Conservation (phyloP, 2,329 filamentous ascomycete genomes). For the Stagonosporopsis rhizophila region DNA sequence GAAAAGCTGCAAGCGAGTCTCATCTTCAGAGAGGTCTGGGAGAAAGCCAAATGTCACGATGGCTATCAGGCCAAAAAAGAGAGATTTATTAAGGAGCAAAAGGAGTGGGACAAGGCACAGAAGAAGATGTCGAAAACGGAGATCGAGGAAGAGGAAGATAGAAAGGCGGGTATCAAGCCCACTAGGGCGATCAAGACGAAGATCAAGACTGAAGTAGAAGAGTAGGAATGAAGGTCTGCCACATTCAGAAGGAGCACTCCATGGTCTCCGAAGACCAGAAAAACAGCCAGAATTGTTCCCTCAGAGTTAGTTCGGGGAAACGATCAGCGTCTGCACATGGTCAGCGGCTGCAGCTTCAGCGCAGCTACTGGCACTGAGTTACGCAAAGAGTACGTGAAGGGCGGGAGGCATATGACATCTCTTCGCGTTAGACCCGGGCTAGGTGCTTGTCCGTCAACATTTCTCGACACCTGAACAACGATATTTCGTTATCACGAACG, state of each 20-base stretch:
- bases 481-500: too few relatives aligned
- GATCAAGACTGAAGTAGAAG: conserved; percentile 3
- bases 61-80: conserved; percentile 56
- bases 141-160: conserved; percentile 4
- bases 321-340: background rate
- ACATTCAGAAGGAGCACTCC: background rate
- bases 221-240: background rate
- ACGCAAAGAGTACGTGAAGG: too few relatives aligned
- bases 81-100: conserved; percentile 58
- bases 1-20: conserved; percentile 60
- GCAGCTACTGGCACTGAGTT: too few relatives aligned
- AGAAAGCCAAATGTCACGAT: conserved; percentile 54
- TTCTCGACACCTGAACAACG: too few relatives aligned
- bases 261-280: background rate
- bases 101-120: conserved; percentile 48
- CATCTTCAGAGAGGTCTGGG: conserved; percentile 60
- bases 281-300: too few relatives aligned
- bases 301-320: background rate
- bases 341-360: background rate
- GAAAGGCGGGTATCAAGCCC: background rate
- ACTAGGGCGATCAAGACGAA: background rate
- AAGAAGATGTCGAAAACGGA: conserved; percentile 16
- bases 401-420: background rate
- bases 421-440: background rate
- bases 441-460: too few relatives aligned